These are phyloP conservation scores for Chrysosporium keratinophilum DNA, from an alignment of 2,329 filamentous ascomycete species.

Conservation along the genomic window DNA sequence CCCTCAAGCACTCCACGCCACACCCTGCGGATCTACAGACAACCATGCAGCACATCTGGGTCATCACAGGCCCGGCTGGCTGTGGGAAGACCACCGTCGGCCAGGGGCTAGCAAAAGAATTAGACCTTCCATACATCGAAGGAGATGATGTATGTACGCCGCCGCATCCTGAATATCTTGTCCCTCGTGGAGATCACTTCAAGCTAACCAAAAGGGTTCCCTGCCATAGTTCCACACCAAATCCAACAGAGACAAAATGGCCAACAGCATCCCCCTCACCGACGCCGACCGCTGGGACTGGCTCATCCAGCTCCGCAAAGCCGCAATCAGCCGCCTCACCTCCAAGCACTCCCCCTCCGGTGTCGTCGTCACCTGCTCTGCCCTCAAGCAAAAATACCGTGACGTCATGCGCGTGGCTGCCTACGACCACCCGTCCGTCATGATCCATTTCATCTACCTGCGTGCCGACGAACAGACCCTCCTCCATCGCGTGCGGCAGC, in stretches of 20 bases:
- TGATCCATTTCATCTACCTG: slow-evolving; percentile 88
- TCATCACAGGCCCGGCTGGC: slow-evolving; percentile 68
- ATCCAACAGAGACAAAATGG: slow-evolving; percentile 87
- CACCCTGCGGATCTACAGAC: background rate
- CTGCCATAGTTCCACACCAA: slow-evolving; percentile 38
- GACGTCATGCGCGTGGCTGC: slow-evolving; percentile 77
- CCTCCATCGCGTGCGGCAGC: slow-evolving; percentile 59
- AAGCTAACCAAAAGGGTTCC: slow-evolving; percentile 11
- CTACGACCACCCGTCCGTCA: slow-evolving; percentile 61
- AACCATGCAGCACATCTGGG: slow-evolving; percentile 59
- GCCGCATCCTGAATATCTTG: background rate
- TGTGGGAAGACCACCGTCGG: slow-evolving; percentile 72
- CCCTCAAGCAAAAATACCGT: slow-evolving; percentile 92
- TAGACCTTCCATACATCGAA: slow-evolving; percentile 62
- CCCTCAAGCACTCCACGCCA: background rate
- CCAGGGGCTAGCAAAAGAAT: slow-evolving; percentile 50
- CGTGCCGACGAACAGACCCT: slow-evolving; percentile 65
- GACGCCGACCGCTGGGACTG: slow-evolving; percentile 97
- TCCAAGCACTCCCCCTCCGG: slow-evolving; percentile 42
- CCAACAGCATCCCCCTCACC: slow-evolving; percentile 67
- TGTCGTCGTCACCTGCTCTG: slow-evolving; percentile 93
- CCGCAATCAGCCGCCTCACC: slow-evolving; percentile 43
- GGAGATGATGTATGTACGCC: slow-evolving; percentile 68
- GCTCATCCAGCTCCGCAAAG: slow-evolving; percentile 68
- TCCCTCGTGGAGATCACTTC: slow-evolving; percentile 1